A percentile compares a stretch with the other conserved stretches of the same genome.
Conservation (phyloP, 2,329 filamentous ascomycete species). For the Bipolaris oryzae region DNA sequence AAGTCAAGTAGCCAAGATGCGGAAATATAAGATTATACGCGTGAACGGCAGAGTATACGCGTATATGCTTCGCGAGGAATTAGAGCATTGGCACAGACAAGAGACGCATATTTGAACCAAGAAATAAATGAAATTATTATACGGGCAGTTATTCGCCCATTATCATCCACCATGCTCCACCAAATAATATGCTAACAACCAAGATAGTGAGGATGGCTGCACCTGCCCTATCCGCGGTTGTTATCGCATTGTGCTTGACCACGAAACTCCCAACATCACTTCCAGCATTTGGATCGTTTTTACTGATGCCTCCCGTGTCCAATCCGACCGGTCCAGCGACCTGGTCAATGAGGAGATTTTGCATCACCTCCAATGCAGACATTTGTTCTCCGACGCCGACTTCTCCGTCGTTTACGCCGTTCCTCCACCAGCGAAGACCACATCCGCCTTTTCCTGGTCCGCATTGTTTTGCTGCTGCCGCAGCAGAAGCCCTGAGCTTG, state of each 20-base stretch:
- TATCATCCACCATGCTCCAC: conserved; percentile 60
- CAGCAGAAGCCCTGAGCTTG: conserved; percentile 59
- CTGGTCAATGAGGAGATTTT: conserved; percentile 50
- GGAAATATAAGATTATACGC: background rate
- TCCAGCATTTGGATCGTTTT: conserved; percentile 53
- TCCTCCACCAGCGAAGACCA: conserved; percentile 52
- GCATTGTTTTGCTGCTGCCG: conserved; percentile 61
- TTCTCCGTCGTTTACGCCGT: conserved; percentile 53
- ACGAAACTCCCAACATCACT: conserved; percentile 33
- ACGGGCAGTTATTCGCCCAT: conserved; percentile 16
- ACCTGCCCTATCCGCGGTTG: conserved; percentile 68
- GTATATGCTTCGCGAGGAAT: background rate
- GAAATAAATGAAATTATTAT: background rate
- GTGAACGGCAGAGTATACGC: background rate
- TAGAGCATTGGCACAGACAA: background rate
- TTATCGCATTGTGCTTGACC: conserved; percentile 48
- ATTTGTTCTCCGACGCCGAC: conserved; percentile 64
- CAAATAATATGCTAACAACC: conserved; percentile 60
- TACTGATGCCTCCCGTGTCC: conserved; percentile 58
- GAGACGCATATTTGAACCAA: background rate
- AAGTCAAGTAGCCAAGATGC: background rate
- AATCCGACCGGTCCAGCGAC: conserved; percentile 52
- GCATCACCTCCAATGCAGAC: conserved; percentile 61
- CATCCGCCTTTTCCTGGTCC: conserved; percentile 56
- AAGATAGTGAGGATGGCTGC: conserved; percentile 68